Evolutionary conservation across 768 basidiomycete genomes (phyloP).

Genomic region (Suillus plorans): DNA sequence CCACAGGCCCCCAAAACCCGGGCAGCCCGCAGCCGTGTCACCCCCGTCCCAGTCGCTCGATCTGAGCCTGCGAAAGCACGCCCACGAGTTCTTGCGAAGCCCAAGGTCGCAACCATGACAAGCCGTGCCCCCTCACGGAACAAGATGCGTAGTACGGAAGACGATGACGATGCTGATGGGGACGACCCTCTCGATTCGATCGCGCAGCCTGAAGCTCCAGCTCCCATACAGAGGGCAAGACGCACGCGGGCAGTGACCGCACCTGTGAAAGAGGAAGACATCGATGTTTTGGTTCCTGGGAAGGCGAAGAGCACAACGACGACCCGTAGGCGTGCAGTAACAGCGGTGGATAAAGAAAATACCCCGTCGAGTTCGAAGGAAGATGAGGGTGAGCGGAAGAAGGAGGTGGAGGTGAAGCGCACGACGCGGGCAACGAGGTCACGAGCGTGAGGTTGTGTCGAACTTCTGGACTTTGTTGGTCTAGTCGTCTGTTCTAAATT

Average conservation of each 20-base stretch:
- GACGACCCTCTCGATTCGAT: conserved; percentile 13
- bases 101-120: conserved; percentile 5
- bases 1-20: background rate
- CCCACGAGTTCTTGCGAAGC: conserved; percentile 2
- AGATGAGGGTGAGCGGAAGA: conserved; percentile 6
- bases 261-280: conserved; percentile 12
- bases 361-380: conserved; percentile 15
- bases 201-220: conserved; percentile 6
- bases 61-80: conserved; percentile 5
- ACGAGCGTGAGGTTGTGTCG: conserved; percentile 1
- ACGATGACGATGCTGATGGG: conserved; percentile 7
- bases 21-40: background rate
- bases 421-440: conserved; percentile 7
- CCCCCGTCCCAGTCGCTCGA: conserved; percentile 1
- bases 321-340: conserved; percentile 9
- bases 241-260: conserved; percentile 3
- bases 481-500: background rate
- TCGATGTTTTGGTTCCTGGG: background rate
- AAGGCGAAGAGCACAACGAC: background rate
- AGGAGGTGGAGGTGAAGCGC: conserved; percentile 10
- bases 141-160: background rate
- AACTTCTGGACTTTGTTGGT: background rate
- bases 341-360: conserved; percentile 13
- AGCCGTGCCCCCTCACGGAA: conserved; percentile 1
- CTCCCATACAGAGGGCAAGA: conserved; percentile 2